Evolutionary conservation across 2,329 filamentous ascomycete genomes (phyloP).

Genomic region (Parastagonospora nodorum): DNA sequence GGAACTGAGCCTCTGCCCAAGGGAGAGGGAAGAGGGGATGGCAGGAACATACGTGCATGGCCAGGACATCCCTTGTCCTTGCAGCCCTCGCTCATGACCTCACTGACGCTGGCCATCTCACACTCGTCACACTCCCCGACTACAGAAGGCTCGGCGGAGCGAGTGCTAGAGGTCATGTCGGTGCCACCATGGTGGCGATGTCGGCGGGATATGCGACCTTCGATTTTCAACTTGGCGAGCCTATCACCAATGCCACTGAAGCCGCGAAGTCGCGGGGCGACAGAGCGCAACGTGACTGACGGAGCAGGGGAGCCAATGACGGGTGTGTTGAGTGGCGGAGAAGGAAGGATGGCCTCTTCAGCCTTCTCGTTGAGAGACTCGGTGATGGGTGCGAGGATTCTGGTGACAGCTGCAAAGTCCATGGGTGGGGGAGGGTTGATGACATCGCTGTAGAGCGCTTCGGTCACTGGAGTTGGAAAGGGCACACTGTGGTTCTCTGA

Average conservation of each 20-base stretch:
- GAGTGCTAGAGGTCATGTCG: constrained; percentile 23
- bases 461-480: constrained; percentile 31
- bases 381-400: constrained; percentile 34
- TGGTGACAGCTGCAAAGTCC: constrained; percentile 33
- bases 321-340: constrained; percentile 40
- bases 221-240: constrained; percentile 68
- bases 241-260: constrained; percentile 85
- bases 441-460: constrained; percentile 14
- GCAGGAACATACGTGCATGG: constrained; percentile 14
- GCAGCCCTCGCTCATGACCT: constrained; percentile 21
- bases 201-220: constrained; percentile 16
- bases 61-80: constrained; percentile 9
- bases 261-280: constrained; percentile 50
- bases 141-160: constrained; percentile 22
- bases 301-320: constrained; percentile 31
- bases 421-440: constrained; percentile 21
- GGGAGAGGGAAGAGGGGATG: constrained; percentile 3
- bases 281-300: constrained; percentile 20
- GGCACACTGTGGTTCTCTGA: constrained; percentile 27
- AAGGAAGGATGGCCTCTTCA: constrained; percentile 34
- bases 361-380: constrained; percentile 39
- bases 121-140: constrained; percentile 20
- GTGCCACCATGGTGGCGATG: constrained; percentile 9
- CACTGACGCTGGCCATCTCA: constrained; percentile 20
- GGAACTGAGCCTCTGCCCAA: constrained; percentile 21